Evolutionary conservation across 768 basidiomycete genomes (phyloP), one percentile per base, ranked within the genome.

Genomic region (Lentinula boryana): DNA sequence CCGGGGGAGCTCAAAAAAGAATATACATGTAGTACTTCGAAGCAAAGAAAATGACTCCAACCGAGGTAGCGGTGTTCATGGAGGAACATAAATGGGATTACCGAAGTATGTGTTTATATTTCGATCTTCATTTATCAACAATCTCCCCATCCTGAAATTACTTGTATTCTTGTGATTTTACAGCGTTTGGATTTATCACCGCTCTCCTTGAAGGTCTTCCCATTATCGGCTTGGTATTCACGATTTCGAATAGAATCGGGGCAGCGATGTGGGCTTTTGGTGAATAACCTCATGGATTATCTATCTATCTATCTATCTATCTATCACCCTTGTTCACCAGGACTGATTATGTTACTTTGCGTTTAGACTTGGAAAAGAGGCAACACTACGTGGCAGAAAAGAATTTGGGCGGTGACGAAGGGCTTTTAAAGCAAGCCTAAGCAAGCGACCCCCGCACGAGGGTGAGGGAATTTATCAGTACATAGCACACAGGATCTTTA

Each of bases 201-300:
- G 86, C 93, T 0, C 74, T 96, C 5, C 76, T 95, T 2, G 95
- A 97, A 72, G 80, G 82, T 1, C 73, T 96, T 0, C 95, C 95
- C 0, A 80, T 97, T 61, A 67, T 93, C 3, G 95, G 95, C 0
- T 74, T 96, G 4, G 72, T 89, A 9, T 93, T 96, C 69, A 87
- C 87, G 1, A 78, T 96, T 16, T 94, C 92, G 0, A 95, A 96
- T 69, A 80, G 92, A 5, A 83, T 96, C 27, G 94, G 94, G 5
- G 95, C 92, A 2, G 93, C 93, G 1, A 96, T 97, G 95, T 97
- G 93, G 89, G 89, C 91, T 4, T 85, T 87, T 63, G 90, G 88
- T 90, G 60, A 15, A 77, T 36, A 50, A n/a, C n/a, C 46, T 48
- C 4, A 48, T n/a, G 21, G 21, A 12, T 35, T 60, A 27, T 33